phyloP scores from a whole-genome alignment of 2,329 filamentous ascomycete species.

The Neonectria sp. region DNA sequence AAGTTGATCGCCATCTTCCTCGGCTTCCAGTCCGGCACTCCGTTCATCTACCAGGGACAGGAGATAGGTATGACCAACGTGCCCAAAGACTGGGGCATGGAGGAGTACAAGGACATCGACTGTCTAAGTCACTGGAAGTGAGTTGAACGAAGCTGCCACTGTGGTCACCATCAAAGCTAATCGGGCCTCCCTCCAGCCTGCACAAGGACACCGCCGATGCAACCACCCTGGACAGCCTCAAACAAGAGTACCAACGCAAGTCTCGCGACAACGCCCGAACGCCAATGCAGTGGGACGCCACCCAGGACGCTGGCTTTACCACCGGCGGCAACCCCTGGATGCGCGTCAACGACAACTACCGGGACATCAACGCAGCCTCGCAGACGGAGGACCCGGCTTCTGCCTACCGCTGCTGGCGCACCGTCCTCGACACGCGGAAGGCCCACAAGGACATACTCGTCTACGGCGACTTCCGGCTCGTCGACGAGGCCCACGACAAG shows the following conservation, averaged over 20 bases:
- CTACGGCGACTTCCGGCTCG: conserved; percentile 70
- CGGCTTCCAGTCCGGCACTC: conserved; percentile 71
- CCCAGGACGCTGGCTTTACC: conserved; percentile 76
- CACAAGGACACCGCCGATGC: conserved; percentile 57
- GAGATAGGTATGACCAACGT: conserved; percentile 78
- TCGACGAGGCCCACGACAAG: conserved; percentile 54
- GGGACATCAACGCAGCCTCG: conserved; percentile 72
- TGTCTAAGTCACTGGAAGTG: conserved; percentile 67
- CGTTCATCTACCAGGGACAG: conserved; percentile 80
- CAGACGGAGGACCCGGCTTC: conserved; percentile 65
- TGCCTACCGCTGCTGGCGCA: conserved; percentile 74
- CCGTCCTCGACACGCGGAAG: conserved; percentile 73
- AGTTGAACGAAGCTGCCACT: conserved; percentile 28
- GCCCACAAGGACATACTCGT: conserved; percentile 74
- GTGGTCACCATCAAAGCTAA: conserved; percentile 2
- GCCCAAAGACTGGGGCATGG: conserved; percentile 71
- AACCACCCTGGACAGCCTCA: conserved; percentile 55
- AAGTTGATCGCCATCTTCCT: conserved; percentile 74
- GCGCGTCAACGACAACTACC: conserved; percentile 75
- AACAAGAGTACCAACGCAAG: conserved; percentile 67
- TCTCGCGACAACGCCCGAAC: conserved; percentile 79
- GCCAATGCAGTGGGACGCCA: conserved; percentile 80
- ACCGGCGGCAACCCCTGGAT: conserved; percentile 75
- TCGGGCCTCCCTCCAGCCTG: conserved; percentile 44
- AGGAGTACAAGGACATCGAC: conserved; percentile 79